phyloP scores from a whole-genome alignment of 352 stramenopile genomes.

The Hyaloperonospora brassicae region DNA sequence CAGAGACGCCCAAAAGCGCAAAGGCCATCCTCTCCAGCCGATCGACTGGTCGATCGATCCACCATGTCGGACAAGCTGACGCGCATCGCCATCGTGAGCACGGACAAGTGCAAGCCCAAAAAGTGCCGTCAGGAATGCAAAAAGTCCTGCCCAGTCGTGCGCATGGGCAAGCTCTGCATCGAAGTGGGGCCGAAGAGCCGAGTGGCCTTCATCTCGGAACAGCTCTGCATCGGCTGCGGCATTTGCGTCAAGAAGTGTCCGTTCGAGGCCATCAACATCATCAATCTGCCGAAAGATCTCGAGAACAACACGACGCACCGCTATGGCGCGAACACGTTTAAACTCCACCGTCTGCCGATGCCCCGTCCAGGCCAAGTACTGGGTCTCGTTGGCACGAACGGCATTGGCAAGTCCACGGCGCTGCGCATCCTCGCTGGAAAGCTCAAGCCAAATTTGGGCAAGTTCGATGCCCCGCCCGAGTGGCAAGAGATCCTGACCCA shows the following conservation, averaged over 20 bases:
- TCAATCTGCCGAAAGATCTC: slow-evolving; percentile 99
- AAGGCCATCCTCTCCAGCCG: neutral
- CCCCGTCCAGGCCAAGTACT: slow-evolving; percentile 96
- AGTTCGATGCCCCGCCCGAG: slow-evolving; percentile 94
- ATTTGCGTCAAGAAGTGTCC: slow-evolving; percentile 99
- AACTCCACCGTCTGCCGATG: slow-evolving; percentile 98
- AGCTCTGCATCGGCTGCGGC: slow-evolving; percentile 99
- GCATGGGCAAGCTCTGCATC: slow-evolving; percentile 99
- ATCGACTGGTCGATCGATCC: too few species aligned
- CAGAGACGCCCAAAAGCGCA: neutral
- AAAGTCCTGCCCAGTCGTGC: slow-evolving; percentile 97
- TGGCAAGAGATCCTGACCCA: slow-evolving; percentile 99
- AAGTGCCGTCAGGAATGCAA: slow-evolving; percentile 99
- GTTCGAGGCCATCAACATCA: slow-evolving; percentile 99
- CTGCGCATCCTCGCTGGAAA: slow-evolving; percentile 98
- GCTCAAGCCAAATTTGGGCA: slow-evolving; percentile 98
- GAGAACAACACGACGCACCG: slow-evolving; percentile 98
- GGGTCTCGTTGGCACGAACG: slow-evolving; percentile 98
- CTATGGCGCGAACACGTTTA: slow-evolving; percentile 99
- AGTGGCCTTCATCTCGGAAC: slow-evolving; percentile 97
- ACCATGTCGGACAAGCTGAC: slow-evolving; percentile 89
- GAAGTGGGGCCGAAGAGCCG: slow-evolving; percentile 95
- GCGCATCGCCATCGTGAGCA: slow-evolving; percentile 97
- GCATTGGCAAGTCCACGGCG: slow-evolving; percentile 99
- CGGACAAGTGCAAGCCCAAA: slow-evolving; percentile 99